These are phyloP conservation scores for Thuja plicata DNA, from an alignment of 83 land plant species.

Conservation along the genomic window DNA sequence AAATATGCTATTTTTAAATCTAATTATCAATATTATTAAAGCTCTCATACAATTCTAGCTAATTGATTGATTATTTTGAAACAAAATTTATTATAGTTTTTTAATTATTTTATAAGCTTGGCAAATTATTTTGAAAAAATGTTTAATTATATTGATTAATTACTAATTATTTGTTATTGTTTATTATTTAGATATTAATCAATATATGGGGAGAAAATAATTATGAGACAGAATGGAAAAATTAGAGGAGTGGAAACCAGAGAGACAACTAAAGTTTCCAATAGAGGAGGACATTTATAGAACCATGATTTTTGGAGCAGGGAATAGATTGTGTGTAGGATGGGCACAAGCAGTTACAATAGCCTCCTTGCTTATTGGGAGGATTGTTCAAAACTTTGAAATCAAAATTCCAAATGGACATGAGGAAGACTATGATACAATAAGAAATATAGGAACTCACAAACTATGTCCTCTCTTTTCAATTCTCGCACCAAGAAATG, in stretches of 20 bases:
- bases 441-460: conserved; percentile 61
- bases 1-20: no score
- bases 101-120: no score
- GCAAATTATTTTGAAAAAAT: background rate
- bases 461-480: conserved; percentile 73
- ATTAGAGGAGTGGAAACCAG: conserved; percentile 77
- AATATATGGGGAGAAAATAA: conserved; percentile 72
- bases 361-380: conserved; percentile 51
- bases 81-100: no score
- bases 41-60: no score
- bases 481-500: no score
- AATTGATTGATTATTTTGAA: no score
- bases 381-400: conserved; percentile 70
- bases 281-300: conserved; percentile 56
- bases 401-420: conserved; percentile 62
- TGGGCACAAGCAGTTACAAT: conserved; percentile 81
- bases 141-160: no score
- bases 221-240: conserved; percentile 62
- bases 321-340: no score
- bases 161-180: conserved; percentile 11
- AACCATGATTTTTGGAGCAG: conserved; percentile 79
- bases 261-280: conserved; percentile 51
- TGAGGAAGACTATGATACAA: conserved; percentile 51
- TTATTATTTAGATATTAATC: conserved; percentile 38
- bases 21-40: no score